Conservation (phyloP, 345 rosid species). For the Citrus mangshanensis region DNA sequence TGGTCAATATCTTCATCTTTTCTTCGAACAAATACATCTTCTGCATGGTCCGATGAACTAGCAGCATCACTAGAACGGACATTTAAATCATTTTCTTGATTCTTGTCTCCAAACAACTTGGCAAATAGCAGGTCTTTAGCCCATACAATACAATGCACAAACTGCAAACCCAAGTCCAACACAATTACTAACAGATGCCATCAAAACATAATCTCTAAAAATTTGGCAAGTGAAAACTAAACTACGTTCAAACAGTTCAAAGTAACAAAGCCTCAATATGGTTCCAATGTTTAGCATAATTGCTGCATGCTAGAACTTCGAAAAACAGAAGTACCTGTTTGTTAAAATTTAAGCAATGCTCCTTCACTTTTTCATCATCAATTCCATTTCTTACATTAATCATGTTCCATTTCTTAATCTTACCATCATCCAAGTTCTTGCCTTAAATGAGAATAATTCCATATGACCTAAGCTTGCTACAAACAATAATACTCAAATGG, state of each 20-base stretch:
- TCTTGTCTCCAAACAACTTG: slow-evolving; percentile 93
- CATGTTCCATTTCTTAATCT: background rate
- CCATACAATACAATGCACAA: slow-evolving; percentile 99
- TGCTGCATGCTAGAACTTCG: background rate
- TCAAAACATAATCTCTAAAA: background rate
- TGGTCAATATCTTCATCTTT: slow-evolving; percentile 72
- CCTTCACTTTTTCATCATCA: background rate
- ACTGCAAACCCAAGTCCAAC: slow-evolving; percentile 44
- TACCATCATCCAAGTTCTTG: background rate
- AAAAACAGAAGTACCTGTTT: background rate
- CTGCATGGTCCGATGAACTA: slow-evolving; percentile 59
- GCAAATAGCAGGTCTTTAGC: slow-evolving; percentile 97
- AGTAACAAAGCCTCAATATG: background rate
- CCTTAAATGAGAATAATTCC: background rate
- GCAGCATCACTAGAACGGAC: slow-evolving; percentile 72
- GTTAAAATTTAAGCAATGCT: background rate
- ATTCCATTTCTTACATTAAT: background rate
- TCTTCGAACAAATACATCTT: slow-evolving; percentile 68
- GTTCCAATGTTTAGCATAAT: background rate
- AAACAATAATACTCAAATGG: background rate
- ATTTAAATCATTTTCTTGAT: slow-evolving; percentile 93
- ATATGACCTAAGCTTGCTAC: background rate
- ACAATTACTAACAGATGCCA: background rate
- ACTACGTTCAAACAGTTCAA: background rate
- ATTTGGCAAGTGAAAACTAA: background rate